Evolutionary conservation across 257 asterid species (phyloP).

Genomic region (Solanum chiquidenum): DNA sequence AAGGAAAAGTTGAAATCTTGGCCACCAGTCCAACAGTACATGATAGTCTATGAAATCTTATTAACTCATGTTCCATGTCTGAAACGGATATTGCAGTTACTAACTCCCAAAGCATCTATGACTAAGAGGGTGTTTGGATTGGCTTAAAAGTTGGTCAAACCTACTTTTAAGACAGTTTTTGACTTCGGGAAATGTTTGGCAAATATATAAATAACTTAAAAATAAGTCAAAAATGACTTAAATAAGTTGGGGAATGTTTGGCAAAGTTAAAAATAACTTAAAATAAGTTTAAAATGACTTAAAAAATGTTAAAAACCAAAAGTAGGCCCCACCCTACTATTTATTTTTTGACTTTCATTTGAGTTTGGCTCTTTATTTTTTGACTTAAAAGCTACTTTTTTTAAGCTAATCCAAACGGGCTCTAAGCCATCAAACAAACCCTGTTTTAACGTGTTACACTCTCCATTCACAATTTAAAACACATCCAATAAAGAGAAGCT

Average conservation of each 20-base stretch:
- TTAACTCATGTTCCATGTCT: background rate
- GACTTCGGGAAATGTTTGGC: background rate
- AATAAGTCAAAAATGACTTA: too few relatives aligned
- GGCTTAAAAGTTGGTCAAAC: background rate
- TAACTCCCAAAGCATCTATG: background rate
- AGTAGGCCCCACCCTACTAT: too few relatives aligned
- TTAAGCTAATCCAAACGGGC: background rate
- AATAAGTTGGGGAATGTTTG: background rate
- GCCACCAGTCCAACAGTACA: background rate
- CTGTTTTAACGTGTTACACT: background rate
- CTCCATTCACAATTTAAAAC: background rate
- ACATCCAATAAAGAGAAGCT: background rate
- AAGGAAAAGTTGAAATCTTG: background rate
- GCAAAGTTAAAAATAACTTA: background rate
- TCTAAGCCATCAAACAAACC: background rate
- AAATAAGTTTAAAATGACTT: background rate
- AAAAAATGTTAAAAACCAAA: background rate
- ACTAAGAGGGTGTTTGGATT: background rate
- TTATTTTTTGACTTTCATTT: too few relatives aligned
- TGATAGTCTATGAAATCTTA: background rate
- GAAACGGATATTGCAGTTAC: background rate
- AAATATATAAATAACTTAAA: background rate
- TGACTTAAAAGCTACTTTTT: background rate
- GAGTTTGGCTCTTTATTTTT: background rate
- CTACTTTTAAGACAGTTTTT: background rate